A percentile compares a stretch with the other conserved stretches of the same genome.
phyloP scores from a whole-genome alignment of 1,139 yeast species.

The Taphrina confusa region DNA sequence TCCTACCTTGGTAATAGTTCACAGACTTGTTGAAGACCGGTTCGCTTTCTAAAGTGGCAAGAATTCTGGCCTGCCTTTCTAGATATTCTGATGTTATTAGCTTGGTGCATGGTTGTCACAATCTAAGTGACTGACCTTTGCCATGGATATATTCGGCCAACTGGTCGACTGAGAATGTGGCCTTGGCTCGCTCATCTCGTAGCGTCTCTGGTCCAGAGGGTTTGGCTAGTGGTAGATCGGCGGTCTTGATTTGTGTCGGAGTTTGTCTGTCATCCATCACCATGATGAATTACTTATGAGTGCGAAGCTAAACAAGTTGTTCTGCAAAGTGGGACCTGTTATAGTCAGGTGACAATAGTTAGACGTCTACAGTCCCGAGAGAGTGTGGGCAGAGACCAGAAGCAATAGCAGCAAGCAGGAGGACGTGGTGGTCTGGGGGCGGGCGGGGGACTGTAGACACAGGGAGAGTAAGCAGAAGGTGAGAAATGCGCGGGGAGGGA shows the following conservation, averaged over 20 bases:
- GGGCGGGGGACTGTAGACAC: background rate
- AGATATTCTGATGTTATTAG: slow-evolving; percentile 5
- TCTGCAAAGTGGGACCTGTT: too few relatives aligned
- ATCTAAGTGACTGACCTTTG: background rate
- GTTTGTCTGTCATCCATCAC: slow-evolving; percentile 25
- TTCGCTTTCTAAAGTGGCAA: slow-evolving; percentile 18
- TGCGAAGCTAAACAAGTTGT: too few relatives aligned
- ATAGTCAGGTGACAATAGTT: too few relatives aligned
- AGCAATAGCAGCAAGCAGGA: too few relatives aligned
- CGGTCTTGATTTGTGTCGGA: slow-evolving; percentile 22
- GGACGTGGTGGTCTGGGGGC: background rate
- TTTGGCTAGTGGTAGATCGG: slow-evolving; percentile 25
- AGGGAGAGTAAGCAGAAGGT: too few relatives aligned
- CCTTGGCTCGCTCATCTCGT: slow-evolving; percentile 27
- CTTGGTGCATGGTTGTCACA: too few relatives aligned
- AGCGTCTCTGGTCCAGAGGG: slow-evolving; percentile 29
- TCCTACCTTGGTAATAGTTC: slow-evolving; percentile 32
- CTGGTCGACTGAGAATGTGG: slow-evolving; percentile 26
- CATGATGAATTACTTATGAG: too few relatives aligned
- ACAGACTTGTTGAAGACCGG: slow-evolving; percentile 32
- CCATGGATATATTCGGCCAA: slow-evolving; percentile 33
- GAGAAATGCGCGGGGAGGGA: too few relatives aligned
- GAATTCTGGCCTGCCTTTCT: slow-evolving; percentile 20
- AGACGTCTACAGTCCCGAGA: too few relatives aligned
- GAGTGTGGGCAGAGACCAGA: slow-evolving; percentile 3